A percentile compares a stretch with the other conserved stretches of the same genome.
Conservation (phyloP, 495 filamentous ascomycete genomes). For the Talaromyces wortmannii region DNA sequence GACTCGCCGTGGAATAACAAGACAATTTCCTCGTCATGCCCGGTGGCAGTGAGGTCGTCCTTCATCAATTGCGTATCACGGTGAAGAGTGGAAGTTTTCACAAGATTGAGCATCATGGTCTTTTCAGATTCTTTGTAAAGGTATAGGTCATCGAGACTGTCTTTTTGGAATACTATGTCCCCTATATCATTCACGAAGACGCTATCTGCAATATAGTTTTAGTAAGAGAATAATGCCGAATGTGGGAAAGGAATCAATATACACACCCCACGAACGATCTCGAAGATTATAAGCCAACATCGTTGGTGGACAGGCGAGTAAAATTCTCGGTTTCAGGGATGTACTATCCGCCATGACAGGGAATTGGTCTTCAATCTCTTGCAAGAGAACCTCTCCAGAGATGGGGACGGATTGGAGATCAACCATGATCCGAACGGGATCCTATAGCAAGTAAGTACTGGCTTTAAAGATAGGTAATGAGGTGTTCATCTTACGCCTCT, state of each 20-base stretch:
- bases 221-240: not conserved
- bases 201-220: not conserved
- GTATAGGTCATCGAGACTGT: not conserved
- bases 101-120: not conserved
- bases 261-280: not conserved
- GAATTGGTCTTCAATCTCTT: not conserved
- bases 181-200: not conserved
- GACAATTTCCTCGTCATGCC: not conserved
- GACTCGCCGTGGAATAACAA: not conserved
- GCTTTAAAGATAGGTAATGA: not conserved
- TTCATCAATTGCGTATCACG: not conserved
- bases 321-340: not conserved
- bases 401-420: not conserved
- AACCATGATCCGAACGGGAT: not conserved
- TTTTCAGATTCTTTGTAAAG: not conserved
- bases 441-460: not conserved
- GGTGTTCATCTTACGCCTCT: not conserved
- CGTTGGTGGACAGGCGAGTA: not conserved
- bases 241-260: not conserved
- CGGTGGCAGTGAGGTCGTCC: not conserved
- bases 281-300: not conserved
- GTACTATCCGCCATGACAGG: not conserved
- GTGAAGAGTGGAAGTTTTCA: not conserved
- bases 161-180: not conserved
- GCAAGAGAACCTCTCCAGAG: not conserved